phyloP scores from a whole-genome alignment of 164 flowering plant species.

The Magnolia kwangsiensis region DNA sequence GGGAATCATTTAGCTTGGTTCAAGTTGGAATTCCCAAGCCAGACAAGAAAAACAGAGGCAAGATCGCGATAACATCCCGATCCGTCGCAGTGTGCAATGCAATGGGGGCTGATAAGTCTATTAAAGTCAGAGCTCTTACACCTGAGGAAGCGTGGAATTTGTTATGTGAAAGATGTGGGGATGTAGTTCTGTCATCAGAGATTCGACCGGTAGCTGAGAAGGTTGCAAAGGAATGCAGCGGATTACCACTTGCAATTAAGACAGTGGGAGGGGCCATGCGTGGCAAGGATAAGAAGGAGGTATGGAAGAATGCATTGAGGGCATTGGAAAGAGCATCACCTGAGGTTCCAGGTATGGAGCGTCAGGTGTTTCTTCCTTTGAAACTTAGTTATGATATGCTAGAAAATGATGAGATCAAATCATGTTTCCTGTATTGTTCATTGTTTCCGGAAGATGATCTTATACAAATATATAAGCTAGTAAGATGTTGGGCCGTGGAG shows the following conservation, averaged over 20 bases:
- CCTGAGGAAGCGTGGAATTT: background rate
- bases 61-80: background rate
- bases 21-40: constrained; percentile 3
- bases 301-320: constrained; percentile 8
- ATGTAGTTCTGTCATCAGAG: background rate
- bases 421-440: constrained; percentile 11
- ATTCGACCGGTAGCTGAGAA: background rate
- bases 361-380: background rate
- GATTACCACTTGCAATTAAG: constrained; percentile 5
- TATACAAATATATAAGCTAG: background rate
- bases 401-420: background rate
- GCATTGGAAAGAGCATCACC: background rate
- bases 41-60: background rate
- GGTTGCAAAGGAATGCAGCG: background rate
- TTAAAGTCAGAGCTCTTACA: background rate
- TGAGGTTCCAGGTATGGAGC: constrained; percentile 9
- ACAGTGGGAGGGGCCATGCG: constrained; percentile 1
- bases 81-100: background rate
- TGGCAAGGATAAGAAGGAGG: background rate
- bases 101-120: background rate
- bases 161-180: background rate
- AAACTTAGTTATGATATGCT: constrained; percentile 10
- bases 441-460: constrained; percentile 8
- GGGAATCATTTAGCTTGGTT: background rate
- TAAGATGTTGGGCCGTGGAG: background rate